These are phyloP conservation scores for Neoboletus subvelutipes DNA, from an alignment of 768 basidiomycete species.

Conservation along the genomic window DNA sequence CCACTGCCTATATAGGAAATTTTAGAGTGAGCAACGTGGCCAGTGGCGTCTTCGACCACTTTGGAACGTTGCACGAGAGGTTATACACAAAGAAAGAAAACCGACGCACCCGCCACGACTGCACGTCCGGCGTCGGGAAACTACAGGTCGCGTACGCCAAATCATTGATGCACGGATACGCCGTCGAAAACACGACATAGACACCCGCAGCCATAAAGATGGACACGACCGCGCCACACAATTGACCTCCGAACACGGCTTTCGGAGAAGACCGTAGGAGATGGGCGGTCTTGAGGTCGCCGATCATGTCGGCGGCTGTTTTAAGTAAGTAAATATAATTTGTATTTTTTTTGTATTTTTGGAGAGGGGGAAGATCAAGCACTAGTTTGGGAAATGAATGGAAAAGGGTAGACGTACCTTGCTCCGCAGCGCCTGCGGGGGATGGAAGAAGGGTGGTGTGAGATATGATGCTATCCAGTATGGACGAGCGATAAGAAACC, in stretches of 20 bases:
- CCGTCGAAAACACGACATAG: conserved; percentile 62
- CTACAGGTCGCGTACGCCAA: conserved; percentile 15
- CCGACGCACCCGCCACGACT: conserved; percentile 23
- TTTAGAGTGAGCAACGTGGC: neutral
- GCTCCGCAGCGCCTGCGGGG: conserved; percentile 20
- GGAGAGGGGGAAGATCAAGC: neutral
- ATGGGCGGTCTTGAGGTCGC: conserved; percentile 70
- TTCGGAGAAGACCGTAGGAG: conserved; percentile 62
- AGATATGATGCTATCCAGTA: neutral
- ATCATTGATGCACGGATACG: conserved; percentile 54
- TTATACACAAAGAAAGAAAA: neutral
- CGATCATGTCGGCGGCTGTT: conserved; percentile 58
- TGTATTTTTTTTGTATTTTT: neutral
- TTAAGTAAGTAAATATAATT: no score
- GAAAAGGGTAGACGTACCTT: conserved; percentile 14
- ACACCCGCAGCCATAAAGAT: conserved; percentile 59
- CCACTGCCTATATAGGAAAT: conserved; percentile 10
- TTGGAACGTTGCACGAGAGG: neutral
- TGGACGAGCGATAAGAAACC: neutral
- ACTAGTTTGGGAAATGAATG: neutral
- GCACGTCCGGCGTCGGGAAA: conserved; percentile 27
- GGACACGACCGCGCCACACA: conserved; percentile 56
- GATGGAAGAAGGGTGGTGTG: neutral
- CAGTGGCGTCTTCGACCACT: neutral
- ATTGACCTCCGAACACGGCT: conserved; percentile 62